A percentile compares a stretch with the other conserved stretches of the same genome.
phyloP scores from a whole-genome alignment of 2,329 filamentous ascomycete genomes.

The Pyrenochaeta sp. region DNA sequence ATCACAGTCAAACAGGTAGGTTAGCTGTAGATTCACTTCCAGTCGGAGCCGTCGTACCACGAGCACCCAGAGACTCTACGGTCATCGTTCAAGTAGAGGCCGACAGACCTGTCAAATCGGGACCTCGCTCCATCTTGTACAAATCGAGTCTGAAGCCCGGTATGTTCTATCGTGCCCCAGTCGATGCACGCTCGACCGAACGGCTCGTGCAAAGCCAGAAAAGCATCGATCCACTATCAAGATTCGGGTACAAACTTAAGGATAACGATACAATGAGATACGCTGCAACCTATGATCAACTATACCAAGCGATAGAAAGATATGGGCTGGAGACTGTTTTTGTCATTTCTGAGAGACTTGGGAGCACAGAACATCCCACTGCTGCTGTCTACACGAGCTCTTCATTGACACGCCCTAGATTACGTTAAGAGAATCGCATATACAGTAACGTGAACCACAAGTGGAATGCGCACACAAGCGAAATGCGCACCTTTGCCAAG shows the following conservation, averaged over 20 bases:
- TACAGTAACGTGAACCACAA: background rate
- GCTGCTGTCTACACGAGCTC: background rate
- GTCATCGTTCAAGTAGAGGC: background rate
- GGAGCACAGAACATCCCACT: background rate
- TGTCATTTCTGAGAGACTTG: background rate
- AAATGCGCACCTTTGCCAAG: conserved; percentile 8
- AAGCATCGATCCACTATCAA: background rate
- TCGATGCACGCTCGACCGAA: background rate
- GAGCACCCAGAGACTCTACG: background rate
- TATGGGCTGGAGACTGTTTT: background rate
- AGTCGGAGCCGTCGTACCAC: background rate
- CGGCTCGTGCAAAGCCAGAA: background rate
- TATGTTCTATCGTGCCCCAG: background rate
- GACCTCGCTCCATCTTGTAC: background rate
- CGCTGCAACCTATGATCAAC: background rate
- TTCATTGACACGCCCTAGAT: background rate
- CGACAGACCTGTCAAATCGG: background rate
- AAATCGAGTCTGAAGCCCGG: background rate
- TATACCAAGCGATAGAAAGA: background rate
- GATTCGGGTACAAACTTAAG: background rate
- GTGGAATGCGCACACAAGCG: background rate
- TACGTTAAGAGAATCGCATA: background rate
- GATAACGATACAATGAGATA: background rate
- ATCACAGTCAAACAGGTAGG: background rate
- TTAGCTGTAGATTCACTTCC: background rate